Percentiles rank a stretch among this genome's conserved stretches.
Conservation (phyloP, 352 stramenopile genomes). For the Phytophthora pinifolia region DNA sequence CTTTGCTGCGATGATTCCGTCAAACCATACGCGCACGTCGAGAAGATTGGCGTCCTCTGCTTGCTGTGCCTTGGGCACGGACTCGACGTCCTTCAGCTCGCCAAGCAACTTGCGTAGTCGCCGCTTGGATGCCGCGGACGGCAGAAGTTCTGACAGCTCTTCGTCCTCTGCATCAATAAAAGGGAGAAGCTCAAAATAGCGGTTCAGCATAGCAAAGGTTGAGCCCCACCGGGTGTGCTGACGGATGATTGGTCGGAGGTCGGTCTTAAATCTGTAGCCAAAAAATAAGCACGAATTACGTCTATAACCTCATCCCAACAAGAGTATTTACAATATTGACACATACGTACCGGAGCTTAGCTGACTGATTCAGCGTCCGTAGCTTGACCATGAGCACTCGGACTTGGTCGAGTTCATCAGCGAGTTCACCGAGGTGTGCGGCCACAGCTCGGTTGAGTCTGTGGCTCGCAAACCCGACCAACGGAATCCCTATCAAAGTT, state of each 20-base stretch:
- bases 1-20: conserved; percentile 1
- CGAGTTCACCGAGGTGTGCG: neutral
- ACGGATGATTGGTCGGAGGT: conserved; percentile 1
- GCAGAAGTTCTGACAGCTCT: neutral
- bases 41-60: neutral
- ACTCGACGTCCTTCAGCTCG: conserved; percentile 8
- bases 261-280: conserved; percentile 1
- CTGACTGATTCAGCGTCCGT: conserved; percentile 4
- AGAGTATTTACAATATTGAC: neutral
- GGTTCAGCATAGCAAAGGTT: conserved; percentile 1
- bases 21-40: conserved; percentile 12
- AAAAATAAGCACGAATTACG: too few species aligned
- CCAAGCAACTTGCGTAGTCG: neutral
- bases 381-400: conserved; percentile 7
- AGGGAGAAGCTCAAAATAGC: conserved; percentile 5
- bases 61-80: conserved; percentile 6
- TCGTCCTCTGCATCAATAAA: conserved; percentile 6
- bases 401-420: conserved; percentile 1
- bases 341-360: conserved; percentile 2
- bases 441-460: neutral
- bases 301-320: neutral
- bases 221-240: neutral
- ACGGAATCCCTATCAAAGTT: neutral
- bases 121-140: neutral
- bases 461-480: neutral